Percentiles rank a stretch among this genome's conserved stretches.
Evolutionary conservation across 2,329 filamentous ascomycete genomes (phyloP).

Genomic region (Diaporthe sp.): DNA sequence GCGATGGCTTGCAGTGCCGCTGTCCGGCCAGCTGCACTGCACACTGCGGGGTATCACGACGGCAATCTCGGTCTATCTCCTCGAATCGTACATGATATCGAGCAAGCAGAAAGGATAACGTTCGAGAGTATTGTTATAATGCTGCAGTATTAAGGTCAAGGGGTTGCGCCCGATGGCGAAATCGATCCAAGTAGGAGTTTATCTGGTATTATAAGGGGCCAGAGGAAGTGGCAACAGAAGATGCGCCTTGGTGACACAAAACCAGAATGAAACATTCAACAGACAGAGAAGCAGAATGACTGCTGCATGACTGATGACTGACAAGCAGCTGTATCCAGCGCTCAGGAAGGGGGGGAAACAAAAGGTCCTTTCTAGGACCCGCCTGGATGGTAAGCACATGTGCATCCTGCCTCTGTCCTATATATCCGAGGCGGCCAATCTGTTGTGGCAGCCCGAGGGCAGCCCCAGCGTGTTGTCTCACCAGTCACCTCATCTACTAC

Average conservation of each 20-base stretch:
- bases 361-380: slow-evolving; percentile 5
- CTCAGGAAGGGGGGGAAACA: background rate
- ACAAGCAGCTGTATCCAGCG: background rate
- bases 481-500: slow-evolving; percentile 16
- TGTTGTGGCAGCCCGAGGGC: slow-evolving; percentile 10
- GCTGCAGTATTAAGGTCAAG: slow-evolving; percentile 22
- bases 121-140: background rate
- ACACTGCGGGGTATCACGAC: slow-evolving; percentile 26
- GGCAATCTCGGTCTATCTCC: slow-evolving; percentile 23
- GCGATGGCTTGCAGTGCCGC: background rate
- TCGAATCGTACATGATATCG: slow-evolving; percentile 13
- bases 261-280: slow-evolving; percentile 19
- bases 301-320: background rate
- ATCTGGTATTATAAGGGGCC: slow-evolving; percentile 16
- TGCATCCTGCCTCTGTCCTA: slow-evolving; percentile 20
- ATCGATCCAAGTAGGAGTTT: background rate
- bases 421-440: slow-evolving; percentile 32
- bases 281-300: background rate
- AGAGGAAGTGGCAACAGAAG: background rate
- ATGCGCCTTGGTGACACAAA: background rate
- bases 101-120: background rate
- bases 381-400: slow-evolving; percentile 29
- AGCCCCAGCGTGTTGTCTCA: slow-evolving; percentile 12
- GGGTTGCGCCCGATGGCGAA: background rate
- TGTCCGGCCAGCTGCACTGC: background rate